Conservation (phyloP, 352 stramenopile species). For the Phytopythium montanum region DNA sequence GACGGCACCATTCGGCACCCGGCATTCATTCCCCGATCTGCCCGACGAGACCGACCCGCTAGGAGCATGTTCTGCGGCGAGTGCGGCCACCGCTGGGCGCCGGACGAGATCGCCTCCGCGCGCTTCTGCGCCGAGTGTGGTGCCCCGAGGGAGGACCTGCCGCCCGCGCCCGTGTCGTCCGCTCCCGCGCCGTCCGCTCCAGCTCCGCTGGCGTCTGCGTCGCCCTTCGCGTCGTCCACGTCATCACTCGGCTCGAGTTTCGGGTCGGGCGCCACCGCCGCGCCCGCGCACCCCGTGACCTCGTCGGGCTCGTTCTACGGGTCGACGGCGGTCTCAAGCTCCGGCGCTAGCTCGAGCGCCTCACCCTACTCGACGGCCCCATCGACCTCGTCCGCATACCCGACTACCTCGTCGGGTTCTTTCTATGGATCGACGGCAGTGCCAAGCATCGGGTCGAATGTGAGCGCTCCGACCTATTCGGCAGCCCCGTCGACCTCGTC, state of each 20-base stretch:
- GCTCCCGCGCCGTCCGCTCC: conserved; percentile 1
- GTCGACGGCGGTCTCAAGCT: conserved; percentile 9
- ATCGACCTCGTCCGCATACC: background rate
- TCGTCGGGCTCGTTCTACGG: conserved; percentile 14
- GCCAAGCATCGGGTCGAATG: conserved; percentile 9
- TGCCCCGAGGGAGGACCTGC: conserved; percentile 58
- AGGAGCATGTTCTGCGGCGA: conserved; percentile 82
- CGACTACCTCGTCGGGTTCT: conserved; percentile 5
- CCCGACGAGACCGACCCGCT: background rate
- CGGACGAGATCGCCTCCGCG: conserved; percentile 72
- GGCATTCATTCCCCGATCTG: background rate
- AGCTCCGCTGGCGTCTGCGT: conserved; percentile 4
- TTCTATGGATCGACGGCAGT: conserved; percentile 15
- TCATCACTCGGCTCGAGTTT: conserved; percentile 10
- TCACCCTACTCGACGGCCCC: conserved; percentile 12
- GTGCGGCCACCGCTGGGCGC: conserved; percentile 76
- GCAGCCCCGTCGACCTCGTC: conserved; percentile 2
- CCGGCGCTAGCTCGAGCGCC: conserved; percentile 11
- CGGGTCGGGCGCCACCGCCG: background rate
- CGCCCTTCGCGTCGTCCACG: background rate
- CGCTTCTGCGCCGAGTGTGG: conserved; percentile 84
- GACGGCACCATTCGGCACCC: background rate
- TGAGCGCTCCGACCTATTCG: conserved; percentile 16
- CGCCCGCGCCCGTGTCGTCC: conserved; percentile 8
- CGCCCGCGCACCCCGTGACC: conserved; percentile 2